These are phyloP conservation scores for Neoboletus magnificus DNA, from an alignment of 768 basidiomycete genomes.

Conservation along the genomic window DNA sequence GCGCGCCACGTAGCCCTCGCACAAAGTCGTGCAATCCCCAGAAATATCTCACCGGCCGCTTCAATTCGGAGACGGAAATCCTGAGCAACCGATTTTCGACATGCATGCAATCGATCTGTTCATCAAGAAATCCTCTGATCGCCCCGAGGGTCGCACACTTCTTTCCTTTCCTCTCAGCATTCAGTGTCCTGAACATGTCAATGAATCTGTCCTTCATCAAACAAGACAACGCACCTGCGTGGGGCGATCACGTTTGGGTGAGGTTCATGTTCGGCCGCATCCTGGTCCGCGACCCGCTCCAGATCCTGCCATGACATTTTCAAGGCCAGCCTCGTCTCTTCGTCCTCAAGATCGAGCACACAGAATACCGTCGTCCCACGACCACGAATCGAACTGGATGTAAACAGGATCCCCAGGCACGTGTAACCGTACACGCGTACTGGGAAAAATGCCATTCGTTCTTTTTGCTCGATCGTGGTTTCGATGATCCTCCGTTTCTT, in stretches of 20 bases:
- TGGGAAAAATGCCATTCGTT: not conserved
- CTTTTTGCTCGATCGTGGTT: not conserved
- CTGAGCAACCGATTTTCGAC: slow-evolving; percentile 5
- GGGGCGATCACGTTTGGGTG: slow-evolving; percentile 2
- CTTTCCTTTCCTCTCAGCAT: not conserved
- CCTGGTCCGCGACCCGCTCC: not conserved
- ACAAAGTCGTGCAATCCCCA: slow-evolving; percentile 19
- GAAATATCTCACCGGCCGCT: slow-evolving; percentile 12
- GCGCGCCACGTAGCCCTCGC: not conserved
- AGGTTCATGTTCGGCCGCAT: not conserved
- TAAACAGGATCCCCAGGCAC: slow-evolving; percentile 7
- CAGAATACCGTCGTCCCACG: slow-evolving; percentile 4
- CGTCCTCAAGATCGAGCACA: not conserved
- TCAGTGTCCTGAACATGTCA: not conserved
- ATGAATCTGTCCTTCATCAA: not conserved
- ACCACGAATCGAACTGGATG: slow-evolving; percentile 10
- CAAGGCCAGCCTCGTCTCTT: not conserved
- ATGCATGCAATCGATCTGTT: not conserved
- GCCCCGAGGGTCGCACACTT: not conserved
- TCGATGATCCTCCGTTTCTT: not conserved
- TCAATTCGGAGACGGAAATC: not conserved
- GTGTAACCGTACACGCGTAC: not conserved
- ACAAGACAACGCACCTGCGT: not conserved
- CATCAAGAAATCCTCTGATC: slow-evolving; percentile 5
- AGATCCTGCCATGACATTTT: slow-evolving; percentile 12